phyloP scores from a whole-genome alignment of 805 yeast genomes.

The Schwanniomyces pseudopolymorphus region DNA sequence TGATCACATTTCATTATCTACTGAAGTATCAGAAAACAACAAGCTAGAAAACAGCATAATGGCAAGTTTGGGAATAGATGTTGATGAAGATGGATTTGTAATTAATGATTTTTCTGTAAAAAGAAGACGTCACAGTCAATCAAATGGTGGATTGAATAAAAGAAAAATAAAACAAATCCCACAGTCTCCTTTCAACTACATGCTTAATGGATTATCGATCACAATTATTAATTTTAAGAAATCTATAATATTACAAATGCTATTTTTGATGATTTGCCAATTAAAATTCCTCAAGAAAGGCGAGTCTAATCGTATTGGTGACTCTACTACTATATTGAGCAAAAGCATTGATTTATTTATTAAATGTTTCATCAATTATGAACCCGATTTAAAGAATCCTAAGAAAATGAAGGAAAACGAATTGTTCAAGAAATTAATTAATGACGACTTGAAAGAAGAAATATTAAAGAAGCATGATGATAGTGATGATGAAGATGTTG shows the following conservation, averaged over 20 bases:
- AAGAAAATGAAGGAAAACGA: constrained; percentile 32
- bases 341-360: constrained; percentile 33
- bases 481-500: constrained; percentile 27
- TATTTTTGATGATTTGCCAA: constrained; percentile 41
- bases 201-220: constrained; percentile 43
- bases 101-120: constrained; percentile 44
- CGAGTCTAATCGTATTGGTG: constrained; percentile 14
- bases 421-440: constrained; percentile 35
- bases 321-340: constrained; percentile 19
- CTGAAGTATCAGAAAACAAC: constrained; percentile 7
- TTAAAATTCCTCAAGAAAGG: constrained; percentile 32
- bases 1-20: constrained; percentile 29
- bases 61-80: constrained; percentile 38
- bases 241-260: constrained; percentile 41
- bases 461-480: constrained; percentile 33
- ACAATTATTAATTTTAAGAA: constrained; percentile 45
- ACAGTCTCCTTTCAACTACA: constrained; percentile 37
- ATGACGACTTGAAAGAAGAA: constrained; percentile 39
- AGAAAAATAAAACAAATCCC: constrained; percentile 29
- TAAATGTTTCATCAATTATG: constrained; percentile 39
- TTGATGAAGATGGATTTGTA: constrained; percentile 46
- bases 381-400: constrained; percentile 19
- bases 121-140: constrained; percentile 23
- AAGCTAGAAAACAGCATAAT: constrained; percentile 22
- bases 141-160: constrained; percentile 8